Evolutionary conservation across 805 yeast genomes (phyloP), one percentile per base, ranked within the genome.

Genomic region (Candida boleticola): DNA sequence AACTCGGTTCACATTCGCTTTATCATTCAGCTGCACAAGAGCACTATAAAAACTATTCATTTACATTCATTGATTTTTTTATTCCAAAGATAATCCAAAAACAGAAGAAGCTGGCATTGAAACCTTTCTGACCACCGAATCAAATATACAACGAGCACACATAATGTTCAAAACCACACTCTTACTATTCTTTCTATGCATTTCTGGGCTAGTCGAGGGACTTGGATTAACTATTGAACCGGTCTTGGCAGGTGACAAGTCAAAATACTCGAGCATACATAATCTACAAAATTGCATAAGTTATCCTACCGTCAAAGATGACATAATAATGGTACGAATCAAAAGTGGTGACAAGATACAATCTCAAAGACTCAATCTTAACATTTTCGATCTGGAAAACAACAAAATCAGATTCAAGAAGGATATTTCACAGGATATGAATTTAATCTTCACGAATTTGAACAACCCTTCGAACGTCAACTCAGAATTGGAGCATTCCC

Each of bases 221-320:
- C 48, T 68, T 14, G 76, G 76, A 4, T 43, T 69, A 49, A 43
- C 53, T 7, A 55, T 70, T 18, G 64, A 63, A 1, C 73, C 76
- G 2, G 49, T 60, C 6, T 53, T 51, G 29, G 53, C 49, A 1
- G 71, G 69, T 3, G 66, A 65, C 43, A 39, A 41, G n/a, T 45
- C 45, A 30, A 55, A 54, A 26, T 53, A 58, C 43, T 59, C 71
- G n/a, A 53, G 66, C 25, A 38, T 55, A 22, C 38, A 54, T 27
- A 57, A 66, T 49, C 50, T 68, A 29, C 42, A 49, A 33, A 60
- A 68, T 45, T 70, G 76, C 51, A 43, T 70, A 11, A 58, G 61
- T 29, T 70, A 70, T 48, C 49, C 53, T 10, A 64, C 73, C 5
- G 57, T 58, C 23, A 52, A 58, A 30, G 63, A 69, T 48, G 76